Evolutionary conservation across 768 basidiomycete species (phyloP).

Genomic region (Rhodotorula kratochvilovae): DNA sequence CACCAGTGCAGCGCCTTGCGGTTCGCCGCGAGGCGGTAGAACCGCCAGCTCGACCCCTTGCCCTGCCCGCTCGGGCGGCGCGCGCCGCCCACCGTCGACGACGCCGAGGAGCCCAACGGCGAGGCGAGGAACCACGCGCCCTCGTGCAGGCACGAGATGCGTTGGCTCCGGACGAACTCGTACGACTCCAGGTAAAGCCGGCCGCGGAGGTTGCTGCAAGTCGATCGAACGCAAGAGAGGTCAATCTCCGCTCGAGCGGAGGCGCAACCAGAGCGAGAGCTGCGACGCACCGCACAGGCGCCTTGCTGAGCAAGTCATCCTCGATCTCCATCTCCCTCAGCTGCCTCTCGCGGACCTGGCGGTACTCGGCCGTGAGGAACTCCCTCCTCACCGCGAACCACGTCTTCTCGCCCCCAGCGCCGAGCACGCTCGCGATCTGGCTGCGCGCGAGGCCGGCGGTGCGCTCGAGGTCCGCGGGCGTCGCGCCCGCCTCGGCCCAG

Average conservation of each 20-base stretch:
- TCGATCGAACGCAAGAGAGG: not conserved
- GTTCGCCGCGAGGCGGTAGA: conserved; percentile 67
- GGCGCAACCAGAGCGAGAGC: no score
- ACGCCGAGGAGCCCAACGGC: not conserved
- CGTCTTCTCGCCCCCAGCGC: conserved; percentile 56
- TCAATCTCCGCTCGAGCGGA: no score
- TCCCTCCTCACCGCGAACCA: conserved; percentile 73
- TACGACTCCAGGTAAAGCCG: conserved; percentile 85
- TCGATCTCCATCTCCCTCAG: conserved; percentile 85
- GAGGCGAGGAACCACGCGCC: conserved; percentile 86
- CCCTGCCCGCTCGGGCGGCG: no score
- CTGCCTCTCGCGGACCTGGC: conserved; percentile 67
- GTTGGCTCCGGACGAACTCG: conserved; percentile 81
- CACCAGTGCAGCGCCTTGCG: conserved; percentile 34
- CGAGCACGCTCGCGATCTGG: conserved; percentile 77
- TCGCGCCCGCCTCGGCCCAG: conserved; percentile 83
- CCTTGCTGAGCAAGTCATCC: conserved; percentile 78
- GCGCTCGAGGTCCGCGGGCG: conserved; percentile 67
- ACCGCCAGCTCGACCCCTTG: conserved; percentile 61
- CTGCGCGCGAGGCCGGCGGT: conserved; percentile 72
- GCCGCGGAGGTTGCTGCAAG: conserved; percentile 66
- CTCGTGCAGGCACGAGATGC: conserved; percentile 78
- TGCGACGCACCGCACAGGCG: conserved; percentile 68
- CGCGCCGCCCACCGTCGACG: not conserved
- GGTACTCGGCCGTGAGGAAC: conserved; percentile 32